Evolutionary conservation across 371 early-diverging fungal genomes (phyloP), one percentile per base, ranked within the genome.

Genomic region (Capniomyces stellatus): DNA sequence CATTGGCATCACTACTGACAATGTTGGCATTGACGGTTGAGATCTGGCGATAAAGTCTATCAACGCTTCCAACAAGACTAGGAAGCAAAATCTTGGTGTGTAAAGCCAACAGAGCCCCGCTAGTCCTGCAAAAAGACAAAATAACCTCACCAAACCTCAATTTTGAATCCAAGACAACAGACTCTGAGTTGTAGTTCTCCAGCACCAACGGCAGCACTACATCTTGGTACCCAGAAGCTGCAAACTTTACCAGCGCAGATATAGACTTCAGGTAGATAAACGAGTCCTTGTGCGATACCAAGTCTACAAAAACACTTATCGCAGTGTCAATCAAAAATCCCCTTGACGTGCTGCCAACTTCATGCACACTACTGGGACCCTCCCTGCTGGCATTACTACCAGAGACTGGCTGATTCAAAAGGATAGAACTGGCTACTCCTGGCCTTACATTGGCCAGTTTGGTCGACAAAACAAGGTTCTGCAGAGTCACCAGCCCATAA

Each of bases 71-170:
- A 39, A 88, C 74, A 13, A 91, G 63, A 8, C 75, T 77, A 1
- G 75, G 78, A 8, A 90, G 57, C 3, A 63, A 2, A 1, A 35
- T 29, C 55, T 54, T 63, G 66, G 83, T 72, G 58, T 87, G 86
- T 57, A 81, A 79, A n/a, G 77, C 75, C 15, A 90, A 74, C 12
- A 78, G 85, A 48, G 75, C 73, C 0, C 91, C 91, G 51, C 75
- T 72, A 0, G 89, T 74, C 54, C 83, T 82, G 15, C 89, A 77
- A 0, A 87, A 88, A 62, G 89, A 87, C 41, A 85, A 60, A 12
- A 92, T 69, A 1, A 87, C 89, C 65, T 93, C 92, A 23, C 94
- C 94, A 4, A 89, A 64, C 2, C 91, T 79, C 51, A 89, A 64
- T 8, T 86, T 72, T 47, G 81, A 76, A 59, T 91, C 90, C 43